phyloP scores from a whole-genome alignment of 495 filamentous ascomycete species.

The Xylaria longipes region DNA sequence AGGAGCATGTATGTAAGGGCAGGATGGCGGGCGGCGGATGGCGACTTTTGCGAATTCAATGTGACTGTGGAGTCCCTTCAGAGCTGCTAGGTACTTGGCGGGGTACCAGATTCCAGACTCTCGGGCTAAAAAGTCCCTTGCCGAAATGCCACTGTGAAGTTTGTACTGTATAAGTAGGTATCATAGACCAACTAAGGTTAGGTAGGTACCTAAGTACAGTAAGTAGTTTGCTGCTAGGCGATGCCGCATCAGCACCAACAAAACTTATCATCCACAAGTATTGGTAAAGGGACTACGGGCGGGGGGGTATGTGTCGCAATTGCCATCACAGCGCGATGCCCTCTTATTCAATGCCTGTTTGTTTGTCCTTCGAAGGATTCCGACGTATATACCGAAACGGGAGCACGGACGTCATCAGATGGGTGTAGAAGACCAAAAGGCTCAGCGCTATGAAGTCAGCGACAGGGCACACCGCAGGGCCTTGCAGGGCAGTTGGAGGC shows the following conservation, averaged over 20 bases:
- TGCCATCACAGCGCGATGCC: background rate
- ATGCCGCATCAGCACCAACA: background rate
- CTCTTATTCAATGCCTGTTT: background rate
- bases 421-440: background rate
- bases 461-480: background rate
- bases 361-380: background rate
- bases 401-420: constrained; percentile 4
- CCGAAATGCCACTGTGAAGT: constrained; percentile 14
- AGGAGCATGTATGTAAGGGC: background rate
- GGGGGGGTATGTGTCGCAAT: background rate
- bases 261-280: constrained; percentile 5
- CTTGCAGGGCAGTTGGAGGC: constrained; percentile 22
- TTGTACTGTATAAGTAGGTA: background rate
- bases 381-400: constrained; percentile 3
- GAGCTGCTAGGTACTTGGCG: constrained; percentile 1
- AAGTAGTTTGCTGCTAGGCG: background rate
- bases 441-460: constrained; percentile 1
- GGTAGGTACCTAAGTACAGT: background rate
- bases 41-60: background rate
- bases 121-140: constrained; percentile 24
- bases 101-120: constrained; percentile 27
- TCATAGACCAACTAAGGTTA: background rate
- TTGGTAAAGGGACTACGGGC: background rate
- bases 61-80: constrained; percentile 14
- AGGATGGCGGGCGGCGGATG: constrained; percentile 1